Conservation (phyloP, 2,329 filamentous ascomycete species). For the Nemania sp. region DNA sequence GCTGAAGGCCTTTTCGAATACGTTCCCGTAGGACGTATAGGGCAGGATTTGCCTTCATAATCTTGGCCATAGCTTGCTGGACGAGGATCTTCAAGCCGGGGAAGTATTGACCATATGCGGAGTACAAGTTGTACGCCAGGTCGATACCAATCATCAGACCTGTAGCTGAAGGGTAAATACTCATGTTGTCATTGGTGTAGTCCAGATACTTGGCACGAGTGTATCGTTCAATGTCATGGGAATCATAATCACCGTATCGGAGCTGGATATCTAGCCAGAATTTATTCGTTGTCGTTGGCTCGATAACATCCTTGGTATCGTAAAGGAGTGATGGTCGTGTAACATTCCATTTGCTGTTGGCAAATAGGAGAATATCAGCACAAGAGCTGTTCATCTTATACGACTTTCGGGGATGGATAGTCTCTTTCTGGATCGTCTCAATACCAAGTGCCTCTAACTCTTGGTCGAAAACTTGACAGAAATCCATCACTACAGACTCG, state of each 20-base stretch:
- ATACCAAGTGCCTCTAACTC: slow-evolving; percentile 95
- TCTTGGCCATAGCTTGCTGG: slow-evolving; percentile 98
- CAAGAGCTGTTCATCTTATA: slow-evolving; percentile 99
- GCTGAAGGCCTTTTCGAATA: slow-evolving; percentile 95
- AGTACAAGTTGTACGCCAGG: slow-evolving; percentile 97
- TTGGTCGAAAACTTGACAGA: slow-evolving; percentile 98
- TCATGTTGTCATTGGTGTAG: slow-evolving; percentile 98
- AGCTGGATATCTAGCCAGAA: slow-evolving; percentile 99
- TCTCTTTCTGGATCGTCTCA: slow-evolving; percentile 98
- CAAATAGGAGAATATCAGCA: slow-evolving; percentile 94
- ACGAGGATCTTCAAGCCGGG: slow-evolving; percentile 92
- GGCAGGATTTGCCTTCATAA: slow-evolving; percentile 99
- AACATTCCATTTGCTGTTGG: slow-evolving; percentile 98
- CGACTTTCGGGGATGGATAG: slow-evolving; percentile 96
- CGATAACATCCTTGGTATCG: slow-evolving; percentile 95
- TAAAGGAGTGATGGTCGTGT: slow-evolving; percentile 90
- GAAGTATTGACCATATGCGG: slow-evolving; percentile 98
- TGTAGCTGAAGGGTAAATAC: slow-evolving; percentile 95
- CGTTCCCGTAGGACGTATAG: slow-evolving; percentile 95
- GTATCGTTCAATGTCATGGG: slow-evolving; percentile 97
- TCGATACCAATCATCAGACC: slow-evolving; percentile 98
- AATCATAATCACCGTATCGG: slow-evolving; percentile 97
- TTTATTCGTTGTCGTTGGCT: slow-evolving; percentile 93
- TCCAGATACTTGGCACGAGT: slow-evolving; percentile 97
- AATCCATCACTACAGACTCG: slow-evolving; percentile 98